Base-by-base conservation (phyloP, 352 stramenopile genomes). In the Elongisporangium senticosum region DNA sequence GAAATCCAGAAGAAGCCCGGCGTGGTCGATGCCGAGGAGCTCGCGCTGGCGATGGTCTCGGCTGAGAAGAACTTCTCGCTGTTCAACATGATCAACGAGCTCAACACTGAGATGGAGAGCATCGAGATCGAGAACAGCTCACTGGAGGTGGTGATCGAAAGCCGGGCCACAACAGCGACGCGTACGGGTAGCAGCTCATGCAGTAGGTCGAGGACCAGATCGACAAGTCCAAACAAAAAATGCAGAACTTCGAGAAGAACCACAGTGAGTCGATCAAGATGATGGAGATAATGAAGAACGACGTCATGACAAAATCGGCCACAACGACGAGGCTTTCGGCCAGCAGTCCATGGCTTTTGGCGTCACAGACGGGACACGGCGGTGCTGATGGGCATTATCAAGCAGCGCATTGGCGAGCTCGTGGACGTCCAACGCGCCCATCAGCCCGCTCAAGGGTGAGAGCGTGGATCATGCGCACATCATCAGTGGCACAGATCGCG, bases 11-110 rank as follows among this genome's bases (percentile, higher is more conserved):
- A 93, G 59, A 90, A 92, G 47, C 97, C 92, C 6, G 84, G 87
- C 2, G 73, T 97, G 39, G 75, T 53, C 17, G 84, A 96, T 67
- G 75, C 94, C 22, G 71, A 92, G 7, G 86, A 93, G 52, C 70
- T 98, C 39, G 84, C 93, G 17, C 75, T 83, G 39, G 89, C 81
- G 23, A 83, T 98, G 47, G 51, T 97, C 48, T 71, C 86, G 47
- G 89, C 89, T 2, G 92, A 98, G 50, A 96, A 97, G 67, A 98
- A 98, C 69, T 98, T 98, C 59, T 95, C 83, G 49, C 77, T 98
- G 17, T 98, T 98, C 67, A 98, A 97, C 58, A 90, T 96, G 65
- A 93, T 98, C 68, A 98, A 97, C 69, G 87, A 97, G 53, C 71
- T 97, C 40, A 97, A 92, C 69, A 93, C 80, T 2, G 88, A 96